Percentiles rank a stretch among this genome's conserved stretches.
These are phyloP conservation scores for Lactifluus rugatus DNA, from an alignment of 768 basidiomycete species.

Conservation along the genomic window DNA sequence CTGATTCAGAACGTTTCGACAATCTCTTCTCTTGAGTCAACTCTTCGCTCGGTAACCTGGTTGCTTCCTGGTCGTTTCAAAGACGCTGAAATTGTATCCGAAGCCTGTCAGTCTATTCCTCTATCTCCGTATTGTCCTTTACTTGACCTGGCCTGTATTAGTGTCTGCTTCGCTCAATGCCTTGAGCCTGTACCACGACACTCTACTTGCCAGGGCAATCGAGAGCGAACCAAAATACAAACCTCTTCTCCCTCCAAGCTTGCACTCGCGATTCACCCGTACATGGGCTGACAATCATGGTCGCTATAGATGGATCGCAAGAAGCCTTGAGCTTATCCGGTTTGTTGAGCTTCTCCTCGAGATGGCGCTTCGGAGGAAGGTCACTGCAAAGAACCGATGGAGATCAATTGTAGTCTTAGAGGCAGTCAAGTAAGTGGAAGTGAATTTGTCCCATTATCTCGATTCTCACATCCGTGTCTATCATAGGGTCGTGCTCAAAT, in stretches of 20 bases:
- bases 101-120: conserved; percentile 63
- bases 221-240: conserved; percentile 58
- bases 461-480: conserved; percentile 15
- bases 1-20: conserved; percentile 78
- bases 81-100: conserved; percentile 92
- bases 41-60: conserved; percentile 86
- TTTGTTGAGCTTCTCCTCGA: conserved; percentile 82
- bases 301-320: conserved; percentile 70
- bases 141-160: conserved; percentile 26
- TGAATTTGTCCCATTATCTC: neutral
- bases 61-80: conserved; percentile 94
- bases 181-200: conserved; percentile 91
- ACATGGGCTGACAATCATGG: conserved; percentile 68
- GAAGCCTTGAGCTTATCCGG: conserved; percentile 63
- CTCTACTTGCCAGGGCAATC: conserved; percentile 63
- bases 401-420: conserved; percentile 71
- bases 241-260: conserved; percentile 63
- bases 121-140: conserved; percentile 6
- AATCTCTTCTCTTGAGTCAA: conserved; percentile 82
- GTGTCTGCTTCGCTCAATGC: conserved; percentile 84
- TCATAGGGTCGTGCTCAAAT: conserved; percentile 60
- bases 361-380: conserved; percentile 73
- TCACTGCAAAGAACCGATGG: conserved; percentile 59
- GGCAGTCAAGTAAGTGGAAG: conserved; percentile 62
- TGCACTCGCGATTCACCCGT: conserved; percentile 83